These are phyloP conservation scores for Piromyces finnis DNA, from an alignment of 192 early-diverging fungal genomes.

Conservation along the genomic window DNA sequence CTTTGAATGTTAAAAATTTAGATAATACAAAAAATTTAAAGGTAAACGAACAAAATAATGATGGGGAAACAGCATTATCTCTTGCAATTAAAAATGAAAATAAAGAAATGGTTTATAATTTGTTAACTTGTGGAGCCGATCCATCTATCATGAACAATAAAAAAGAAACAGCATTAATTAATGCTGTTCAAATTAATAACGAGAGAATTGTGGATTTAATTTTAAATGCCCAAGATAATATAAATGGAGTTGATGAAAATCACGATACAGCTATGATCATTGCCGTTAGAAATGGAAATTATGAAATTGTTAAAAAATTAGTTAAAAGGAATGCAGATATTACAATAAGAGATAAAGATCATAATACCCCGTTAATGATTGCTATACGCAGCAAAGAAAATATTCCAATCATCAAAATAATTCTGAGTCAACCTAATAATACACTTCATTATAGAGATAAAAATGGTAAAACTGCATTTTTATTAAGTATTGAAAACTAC, in stretches of 20 bases:
- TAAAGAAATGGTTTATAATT: neutral
- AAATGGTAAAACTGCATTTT: neutral
- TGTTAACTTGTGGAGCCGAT: neutral
- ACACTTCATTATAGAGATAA: neutral
- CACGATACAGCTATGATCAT: neutral
- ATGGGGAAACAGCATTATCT: neutral
- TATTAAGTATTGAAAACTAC: neutral
- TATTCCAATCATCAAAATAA: neutral
- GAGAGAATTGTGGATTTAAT: neutral
- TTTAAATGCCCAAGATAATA: neutral
- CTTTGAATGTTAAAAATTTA: neutral
- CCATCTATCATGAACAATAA: neutral
- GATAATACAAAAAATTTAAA: neutral
- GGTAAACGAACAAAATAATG: neutral
- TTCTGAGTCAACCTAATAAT: neutral
- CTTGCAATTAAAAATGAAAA: neutral
- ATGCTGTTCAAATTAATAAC: neutral
- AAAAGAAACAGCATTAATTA: neutral
- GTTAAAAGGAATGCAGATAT: neutral
- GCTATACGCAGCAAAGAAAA: neutral
- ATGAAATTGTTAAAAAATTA: neutral
- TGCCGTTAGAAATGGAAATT: neutral
- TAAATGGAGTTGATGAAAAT: neutral
- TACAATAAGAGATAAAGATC: neutral
- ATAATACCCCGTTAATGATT: neutral